phyloP scores from a whole-genome alignment of 2,329 filamentous ascomycete genomes.

The Phialophora macrospora region DNA sequence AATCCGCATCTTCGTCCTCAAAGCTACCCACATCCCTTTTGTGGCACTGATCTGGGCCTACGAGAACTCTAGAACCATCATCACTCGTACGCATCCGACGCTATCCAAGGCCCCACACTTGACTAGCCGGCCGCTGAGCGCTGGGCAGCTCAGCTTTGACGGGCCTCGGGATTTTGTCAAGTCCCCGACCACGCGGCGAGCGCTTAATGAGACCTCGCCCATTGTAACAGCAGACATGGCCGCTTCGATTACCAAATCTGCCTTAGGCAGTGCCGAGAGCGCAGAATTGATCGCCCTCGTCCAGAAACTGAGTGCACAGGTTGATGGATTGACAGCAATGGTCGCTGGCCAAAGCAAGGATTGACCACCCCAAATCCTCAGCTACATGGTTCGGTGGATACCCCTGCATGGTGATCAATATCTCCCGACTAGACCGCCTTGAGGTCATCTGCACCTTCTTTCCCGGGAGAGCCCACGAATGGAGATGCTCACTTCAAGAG shows the following conservation, averaged over 20 bases:
- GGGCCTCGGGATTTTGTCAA: conserved; percentile 28
- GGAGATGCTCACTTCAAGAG: conserved; percentile 2
- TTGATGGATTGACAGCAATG: conserved; percentile 39
- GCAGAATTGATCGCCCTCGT: conserved; percentile 37
- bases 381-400: not conserved
- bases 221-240: conserved; percentile 22
- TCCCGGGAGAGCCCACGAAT: conserved; percentile 3
- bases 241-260: conserved; percentile 31
- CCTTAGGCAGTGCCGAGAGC: conserved; percentile 32
- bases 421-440: conserved; percentile 4
- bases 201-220: conserved; percentile 30
- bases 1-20: conserved; percentile 63
- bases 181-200: conserved; percentile 22
- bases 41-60: conserved; percentile 63
- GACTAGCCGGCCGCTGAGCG: conserved; percentile 30
- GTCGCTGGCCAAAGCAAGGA: conserved; percentile 39
- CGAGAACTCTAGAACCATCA: conserved; percentile 48
- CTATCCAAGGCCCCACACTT: conserved; percentile 32
- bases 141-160: conserved; percentile 28
- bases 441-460: conserved; percentile 5
- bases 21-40: conserved; percentile 63
- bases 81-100: conserved; percentile 38
- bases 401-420: conserved; percentile 9
- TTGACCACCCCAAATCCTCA: conserved; percentile 16
- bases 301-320: conserved; percentile 38